phyloP scores from a whole-genome alignment of 2,329 filamentous ascomycete genomes.

The Botrytis aclada region DNA sequence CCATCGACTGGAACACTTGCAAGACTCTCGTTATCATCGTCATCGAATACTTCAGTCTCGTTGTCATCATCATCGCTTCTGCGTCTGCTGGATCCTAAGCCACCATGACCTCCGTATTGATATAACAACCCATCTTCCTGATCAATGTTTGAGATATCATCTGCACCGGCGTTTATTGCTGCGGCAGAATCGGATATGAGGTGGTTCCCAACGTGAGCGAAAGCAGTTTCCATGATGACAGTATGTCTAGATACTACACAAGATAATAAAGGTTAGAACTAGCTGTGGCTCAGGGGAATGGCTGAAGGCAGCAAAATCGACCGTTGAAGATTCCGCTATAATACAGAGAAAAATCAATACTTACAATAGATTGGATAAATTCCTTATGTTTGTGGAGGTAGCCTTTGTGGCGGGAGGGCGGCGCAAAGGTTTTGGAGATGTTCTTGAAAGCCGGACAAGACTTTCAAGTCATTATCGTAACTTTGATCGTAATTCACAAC shows the following conservation, averaged over 20 bases:
- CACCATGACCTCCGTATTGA: slow-evolving; percentile 58
- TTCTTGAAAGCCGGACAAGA: slow-evolving; percentile 28
- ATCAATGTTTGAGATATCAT: slow-evolving; percentile 68
- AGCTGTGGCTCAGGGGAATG: background rate
- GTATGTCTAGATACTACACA: slow-evolving; percentile 23
- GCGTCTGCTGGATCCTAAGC: slow-evolving; percentile 50
- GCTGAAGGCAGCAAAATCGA: background rate
- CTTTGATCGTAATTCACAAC: slow-evolving; percentile 19
- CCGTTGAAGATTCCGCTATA: background rate
- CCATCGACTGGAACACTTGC: slow-evolving; percentile 79
- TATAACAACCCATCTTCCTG: slow-evolving; percentile 80
- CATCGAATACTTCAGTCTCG: slow-evolving; percentile 76
- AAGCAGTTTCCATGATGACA: slow-evolving; percentile 73
- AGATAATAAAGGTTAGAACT: slow-evolving; percentile 14
- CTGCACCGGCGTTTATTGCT: slow-evolving; percentile 80
- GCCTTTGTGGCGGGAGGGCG: slow-evolving; percentile 30
- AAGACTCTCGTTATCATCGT: slow-evolving; percentile 72
- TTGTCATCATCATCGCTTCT: slow-evolving; percentile 87
- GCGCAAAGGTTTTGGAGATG: slow-evolving; percentile 28
- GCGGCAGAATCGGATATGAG: slow-evolving; percentile 79
- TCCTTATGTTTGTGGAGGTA: slow-evolving; percentile 26
- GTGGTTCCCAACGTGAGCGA: slow-evolving; percentile 84
- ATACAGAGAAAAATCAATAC: background rate
- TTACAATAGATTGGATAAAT: slow-evolving; percentile 6
- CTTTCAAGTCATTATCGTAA: slow-evolving; percentile 37